Base-by-base conservation (phyloP, 1,284 basidiomycete species). In the Fistulinella cinereoalba region DNA sequence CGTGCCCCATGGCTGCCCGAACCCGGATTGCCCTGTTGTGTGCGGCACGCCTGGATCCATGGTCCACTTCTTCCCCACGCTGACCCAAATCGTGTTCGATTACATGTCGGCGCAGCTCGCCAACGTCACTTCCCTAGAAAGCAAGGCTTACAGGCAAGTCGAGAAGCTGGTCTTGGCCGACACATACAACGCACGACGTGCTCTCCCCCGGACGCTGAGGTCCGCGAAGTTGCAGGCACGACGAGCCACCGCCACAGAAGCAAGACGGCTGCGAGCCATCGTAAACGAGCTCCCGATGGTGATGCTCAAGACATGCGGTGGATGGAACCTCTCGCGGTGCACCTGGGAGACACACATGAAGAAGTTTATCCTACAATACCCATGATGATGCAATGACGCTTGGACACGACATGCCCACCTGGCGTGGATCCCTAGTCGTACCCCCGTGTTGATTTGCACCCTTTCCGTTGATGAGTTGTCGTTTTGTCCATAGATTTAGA, bases 1-100 rank as follows among this genome's bases (percentile, higher is more conserved):
- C 44, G 74, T 81, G 22, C 85, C 85, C 12, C 44, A 67, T 5
- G 87, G 86, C 23, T 89, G 87, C 56, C 85, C 86, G 3, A 85
- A 88, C 56, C 85, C 85, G 24, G 79, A 87, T 60, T 88, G 86
- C 61, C 77, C 83, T 27, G 75, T 85, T 47, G 76, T 86, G 36
- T 88, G 85, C 55, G 85, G 86, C 57, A 88, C 85, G 6, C 83
- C 86, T n/a, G 85, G 85, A 13, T 88, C 85, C 7, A 67, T 88
- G 55, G 76, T 83, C 7, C 83, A 87, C 65, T 84, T 80, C 68
- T 88, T 75, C 63, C 45, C 69, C 10, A 71, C 57, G 22, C 68
- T 88, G 23, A 59, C 68, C 32, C 66, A 56, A 46, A 76, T 83
- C 58, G 78, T 72, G 7, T 81, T 71, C 65, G 70, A 77, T 41